Base-by-base conservation (phyloP, 2,329 filamentous ascomycete species). In the Phialophora verrucosa region DNA sequence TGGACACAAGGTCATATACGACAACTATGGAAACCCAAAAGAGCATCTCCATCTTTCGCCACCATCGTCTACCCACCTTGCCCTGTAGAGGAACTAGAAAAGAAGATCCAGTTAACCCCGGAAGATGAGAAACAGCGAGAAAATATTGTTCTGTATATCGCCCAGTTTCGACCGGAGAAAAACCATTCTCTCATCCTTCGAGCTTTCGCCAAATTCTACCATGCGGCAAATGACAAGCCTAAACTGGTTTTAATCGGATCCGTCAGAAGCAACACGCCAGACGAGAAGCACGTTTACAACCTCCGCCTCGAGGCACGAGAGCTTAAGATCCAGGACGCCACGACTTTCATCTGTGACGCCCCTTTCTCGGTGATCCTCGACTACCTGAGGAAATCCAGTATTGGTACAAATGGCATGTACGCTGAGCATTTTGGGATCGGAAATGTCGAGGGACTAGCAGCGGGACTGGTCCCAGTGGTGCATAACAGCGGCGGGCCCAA, bases 341-440 rank as follows among this genome's bases (percentile, higher is more conserved):
- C 97, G 51, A 88, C 92, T 64, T 99, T 99, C 76, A 87, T 96
- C 69, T 89, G 93, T 63, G 93, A 99, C 76, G 93, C 92, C 0
- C 88, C 91, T 29, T 99, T 94, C 93, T 88, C 91, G 3, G 87
- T 92, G 72, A 91, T 99, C 61, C 83, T 97, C 10, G 85, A 90
- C 35, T 93, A 91, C 87, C 83, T 98, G 67, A 82, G 87, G 61
- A 88, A 83, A 69, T 89, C 91, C 3, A 94, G 88, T 20, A 87
- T 99, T 1, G 95, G 95, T 58, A 93, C 96, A 32, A 99, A 99
- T 73, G 92, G 91, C 74, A 99, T 99, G 95, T 99, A 95, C 94
- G 98, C 97, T 77, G 95, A 99, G 81, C 95, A 99, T 78, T 99
- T 99, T 76, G 95, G 95, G 25, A 99, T 99, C 66, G 95, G 95